Base-by-base conservation (phyloP, 805 yeast species). In the Ogataea dorogensis region DNA sequence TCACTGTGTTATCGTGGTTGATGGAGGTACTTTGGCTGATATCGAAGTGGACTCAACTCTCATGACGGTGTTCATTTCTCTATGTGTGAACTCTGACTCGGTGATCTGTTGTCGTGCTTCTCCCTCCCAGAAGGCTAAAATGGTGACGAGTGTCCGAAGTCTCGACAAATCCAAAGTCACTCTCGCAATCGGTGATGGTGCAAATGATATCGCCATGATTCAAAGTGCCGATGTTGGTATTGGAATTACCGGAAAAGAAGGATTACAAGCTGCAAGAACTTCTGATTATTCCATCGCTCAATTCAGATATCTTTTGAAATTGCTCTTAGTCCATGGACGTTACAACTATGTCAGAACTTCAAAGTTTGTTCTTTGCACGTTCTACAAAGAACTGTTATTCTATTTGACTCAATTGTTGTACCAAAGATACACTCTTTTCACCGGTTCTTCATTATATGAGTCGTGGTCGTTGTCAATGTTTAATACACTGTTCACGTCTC, bases 151-250 rank as follows among this genome's bases (percentile, higher is more conserved):
- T 21, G 87, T 94, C n/a, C 71, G 98, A 33, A 65, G 71, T n/a
- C 64, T 81, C 39, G 73, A 82, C 50, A 79, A 71, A 32, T 63
- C 64, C 2, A 72, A 85, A 25, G 96, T 93, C 5, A 87, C 97
- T 0, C 69, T 93, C 43, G 98, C 98, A 0, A 85, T 93, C 56
- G 99, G 99, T 6, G 99, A 93, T 64, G 99, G 99, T 46, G 99
- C 99, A 2, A 93, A 93, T 57, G 99, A 93, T 61, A 89, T 93
- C 56, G 98, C 99, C 1, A 93, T 93, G 99, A 93, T 93, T 44
- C 97, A 93, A 64, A 83, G 94, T 54, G 99, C 99, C 0, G 98
- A 93, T 61, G 87, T 93, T 38, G 99, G 99, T 18, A 77, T 93
- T 44, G 98, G 98, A 18, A 93, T 93, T 35, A 89, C 98, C 1